Percentiles rank a stretch among this genome's conserved stretches.
Evolutionary conservation across 495 filamentous ascomycete genomes (phyloP).

Genomic region (Talaromyces stipitatus): DNA sequence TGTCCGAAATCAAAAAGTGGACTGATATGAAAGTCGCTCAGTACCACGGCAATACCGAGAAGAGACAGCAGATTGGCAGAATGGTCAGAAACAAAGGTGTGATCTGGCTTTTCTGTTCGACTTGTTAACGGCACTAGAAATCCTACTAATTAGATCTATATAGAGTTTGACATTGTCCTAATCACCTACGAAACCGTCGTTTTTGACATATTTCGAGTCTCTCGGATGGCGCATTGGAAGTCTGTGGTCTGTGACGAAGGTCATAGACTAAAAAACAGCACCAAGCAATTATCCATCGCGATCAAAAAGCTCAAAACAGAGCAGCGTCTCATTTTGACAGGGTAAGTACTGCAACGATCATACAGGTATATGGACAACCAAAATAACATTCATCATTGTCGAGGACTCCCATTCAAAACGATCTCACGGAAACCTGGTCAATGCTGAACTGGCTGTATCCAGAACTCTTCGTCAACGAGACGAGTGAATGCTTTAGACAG

Average conservation of each 20-base stretch:
- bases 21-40: constrained; percentile 44
- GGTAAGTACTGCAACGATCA: constrained; percentile 12
- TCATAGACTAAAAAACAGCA: constrained; percentile 54
- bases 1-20: constrained; percentile 50
- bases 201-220: constrained; percentile 52
- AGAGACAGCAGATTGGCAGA: constrained; percentile 17
- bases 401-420: constrained; percentile 57
- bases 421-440: constrained; percentile 55
- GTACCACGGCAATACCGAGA: constrained; percentile 47
- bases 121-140: not conserved
- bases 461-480: constrained; percentile 50
- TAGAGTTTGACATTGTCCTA: constrained; percentile 44
- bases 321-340: constrained; percentile 54
- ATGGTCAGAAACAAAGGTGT: not conserved
- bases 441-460: constrained; percentile 57
- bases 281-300: constrained; percentile 39
- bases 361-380: not conserved
- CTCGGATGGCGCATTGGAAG: constrained; percentile 48
- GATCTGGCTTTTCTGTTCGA: not conserved
- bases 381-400: not conserved
- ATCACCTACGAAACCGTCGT: constrained; percentile 57
- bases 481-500: constrained; percentile 42
- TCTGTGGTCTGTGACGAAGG: constrained; percentile 55
- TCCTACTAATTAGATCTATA: not conserved
- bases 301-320: constrained; percentile 47